Conservation (phyloP, 1,284 basidiomycete genomes). For the Moesziomyces sp. region DNA sequence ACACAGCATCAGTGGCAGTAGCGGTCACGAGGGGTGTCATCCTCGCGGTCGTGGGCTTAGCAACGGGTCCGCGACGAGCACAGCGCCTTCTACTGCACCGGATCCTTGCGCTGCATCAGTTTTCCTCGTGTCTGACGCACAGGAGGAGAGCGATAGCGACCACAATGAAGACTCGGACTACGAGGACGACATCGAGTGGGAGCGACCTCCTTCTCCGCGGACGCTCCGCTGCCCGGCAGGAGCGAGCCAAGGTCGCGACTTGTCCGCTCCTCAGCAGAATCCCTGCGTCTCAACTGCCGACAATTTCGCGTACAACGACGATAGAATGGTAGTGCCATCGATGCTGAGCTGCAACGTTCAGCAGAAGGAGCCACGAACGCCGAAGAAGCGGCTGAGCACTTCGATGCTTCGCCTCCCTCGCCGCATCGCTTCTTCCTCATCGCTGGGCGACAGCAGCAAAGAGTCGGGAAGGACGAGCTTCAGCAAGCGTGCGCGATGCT, state of each 20-base stretch:
- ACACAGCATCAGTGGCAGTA: slow-evolving; percentile 21
- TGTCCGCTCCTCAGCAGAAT: too few relatives aligned
- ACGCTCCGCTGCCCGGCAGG: not conserved
- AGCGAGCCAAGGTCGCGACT: too few relatives aligned
- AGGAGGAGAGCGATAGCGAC: slow-evolving; percentile 1
- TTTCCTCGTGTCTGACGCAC: slow-evolving; percentile 1
- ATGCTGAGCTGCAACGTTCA: too few relatives aligned
- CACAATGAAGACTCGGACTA: not conserved
- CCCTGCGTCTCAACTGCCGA: too few relatives aligned
- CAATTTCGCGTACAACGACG: too few relatives aligned
- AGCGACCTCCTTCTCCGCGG: slow-evolving; percentile 1
- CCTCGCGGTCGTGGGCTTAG: slow-evolving; percentile 5
- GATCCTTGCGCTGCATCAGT: slow-evolving; percentile 7
- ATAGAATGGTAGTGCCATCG: too few relatives aligned
- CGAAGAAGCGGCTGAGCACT: not conserved
- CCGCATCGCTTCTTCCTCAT: slow-evolving; percentile 13
- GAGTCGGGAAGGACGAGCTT: slow-evolving; percentile 8
- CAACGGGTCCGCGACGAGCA: slow-evolving; percentile 9
- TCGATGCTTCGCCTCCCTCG: slow-evolving; percentile 10
- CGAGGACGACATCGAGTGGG: slow-evolving; percentile 29
- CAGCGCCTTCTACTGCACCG: slow-evolving; percentile 10
- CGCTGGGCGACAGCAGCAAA: slow-evolving; percentile 4
- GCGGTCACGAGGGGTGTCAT: slow-evolving; percentile 6
- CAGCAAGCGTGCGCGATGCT: slow-evolving; percentile 16
- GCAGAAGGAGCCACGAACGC: too few relatives aligned